phyloP scores from a whole-genome alignment of 257 asterid genomes.

The Nicotiana obtusifolia region DNA sequence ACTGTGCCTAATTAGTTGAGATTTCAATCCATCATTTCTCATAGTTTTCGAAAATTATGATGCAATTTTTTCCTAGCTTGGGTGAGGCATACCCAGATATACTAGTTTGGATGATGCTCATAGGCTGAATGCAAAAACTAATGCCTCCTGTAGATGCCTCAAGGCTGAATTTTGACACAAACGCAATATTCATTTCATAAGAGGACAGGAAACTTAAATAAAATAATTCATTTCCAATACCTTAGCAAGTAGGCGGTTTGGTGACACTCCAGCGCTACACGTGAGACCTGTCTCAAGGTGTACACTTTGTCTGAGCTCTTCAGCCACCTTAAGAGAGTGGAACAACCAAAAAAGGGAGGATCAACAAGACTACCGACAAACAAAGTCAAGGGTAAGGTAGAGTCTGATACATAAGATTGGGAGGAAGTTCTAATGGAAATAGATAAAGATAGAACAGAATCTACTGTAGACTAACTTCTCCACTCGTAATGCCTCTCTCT shows the following conservation, averaged over 20 bases:
- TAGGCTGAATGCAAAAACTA: background rate
- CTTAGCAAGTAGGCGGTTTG: conserved; percentile 96
- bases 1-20: too few species aligned
- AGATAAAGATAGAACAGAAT: conserved; percentile 9
- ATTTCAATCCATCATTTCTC: conserved; percentile 17
- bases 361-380: background rate
- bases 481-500: conserved; percentile 62
- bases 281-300: conserved; percentile 83
- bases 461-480: conserved; percentile 51
- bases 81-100: conserved; percentile 88
- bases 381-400: background rate
- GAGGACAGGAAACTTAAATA: background rate
- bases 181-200: background rate
- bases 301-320: conserved; percentile 72
- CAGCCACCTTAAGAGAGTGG: conserved; percentile 61
- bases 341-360: conserved; percentile 10
- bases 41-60: conserved; percentile 72
- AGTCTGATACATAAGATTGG: conserved; percentile 2
- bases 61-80: conserved; percentile 68
- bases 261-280: conserved; percentile 94
- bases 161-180: too few species aligned
- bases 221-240: conserved; percentile 28
- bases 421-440: background rate
- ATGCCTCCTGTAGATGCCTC: background rate
- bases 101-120: background rate